Evolutionary conservation across 177 flowering plant species (phyloP), one percentile per base, ranked within the genome.

Genomic region (Vitis hybrid): DNA sequence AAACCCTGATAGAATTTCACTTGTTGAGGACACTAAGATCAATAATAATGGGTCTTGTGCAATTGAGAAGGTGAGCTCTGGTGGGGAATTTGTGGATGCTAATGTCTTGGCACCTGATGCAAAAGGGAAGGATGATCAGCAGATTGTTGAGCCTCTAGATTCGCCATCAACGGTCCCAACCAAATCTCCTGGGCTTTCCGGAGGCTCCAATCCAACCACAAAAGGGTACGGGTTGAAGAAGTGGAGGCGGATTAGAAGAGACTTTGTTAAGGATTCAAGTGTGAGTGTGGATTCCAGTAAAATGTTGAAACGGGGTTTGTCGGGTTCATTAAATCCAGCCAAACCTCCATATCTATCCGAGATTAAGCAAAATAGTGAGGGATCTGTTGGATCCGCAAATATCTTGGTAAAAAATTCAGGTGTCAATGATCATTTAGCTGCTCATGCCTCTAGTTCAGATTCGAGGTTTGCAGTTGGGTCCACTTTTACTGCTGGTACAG

Each of bases 221-320:
- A 92, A 88, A 79, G 95, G 98, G 7, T 63, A 65, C 45, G 98
- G 93, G 13, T 80, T 93, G 82, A 93, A 80, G 86, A 91, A 89
- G 77, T 93, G 98, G 98, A 85, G 83, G 78, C 79, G 97, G 45
- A 80, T 83, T 63, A 84, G 71, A 75, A 83, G 94, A 77, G 90
- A 85, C 52, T 13, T 67, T 51, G 45, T 59, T 11, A 86, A 82
- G 78, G 91, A 84, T 57, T 62, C 70, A 5, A 57, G 72, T 60
- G 61, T 52, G 20, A 70, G 49, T 69, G 39, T 60, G 12, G 93
- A 88, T 75, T 65, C 53, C 48, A 76, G 75, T 80, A 86, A 82
- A 75, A 66, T 73, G 14, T 61, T 86, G 72, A 93, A 87, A 71
- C 78, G 90, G 66, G 89, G 79, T 10, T 67, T 80, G 52, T 60